phyloP scores from a whole-genome alignment of 352 stramenopile species.

The Elongisporangium undulatum region DNA sequence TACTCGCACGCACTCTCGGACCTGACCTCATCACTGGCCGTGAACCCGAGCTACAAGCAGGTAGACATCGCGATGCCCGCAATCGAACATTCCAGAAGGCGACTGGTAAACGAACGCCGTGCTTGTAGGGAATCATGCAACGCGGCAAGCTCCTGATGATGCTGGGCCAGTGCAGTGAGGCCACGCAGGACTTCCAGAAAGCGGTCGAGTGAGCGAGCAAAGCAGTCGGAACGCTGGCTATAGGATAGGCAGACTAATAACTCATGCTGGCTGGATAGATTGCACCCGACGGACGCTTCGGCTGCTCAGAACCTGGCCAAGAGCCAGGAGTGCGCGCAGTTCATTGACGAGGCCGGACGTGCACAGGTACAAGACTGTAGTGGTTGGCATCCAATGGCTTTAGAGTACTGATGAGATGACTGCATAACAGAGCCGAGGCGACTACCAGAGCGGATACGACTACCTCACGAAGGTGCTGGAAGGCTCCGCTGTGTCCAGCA shows the following conservation, averaged over 20 bases:
- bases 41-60: conserved; percentile 82
- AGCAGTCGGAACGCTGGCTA: background rate
- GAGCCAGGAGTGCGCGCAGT: conserved; percentile 52
- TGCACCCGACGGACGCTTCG: conserved; percentile 54
- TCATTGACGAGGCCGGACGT: conserved; percentile 58
- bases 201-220: conserved; percentile 34
- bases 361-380: conserved; percentile 19
- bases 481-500: conserved; percentile 62
- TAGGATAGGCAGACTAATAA: background rate
- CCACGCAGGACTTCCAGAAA: conserved; percentile 48
- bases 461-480: conserved; percentile 71
- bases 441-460: conserved; percentile 57
- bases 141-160: conserved; percentile 79
- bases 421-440: conserved; percentile 55
- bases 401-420: background rate
- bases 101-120: background rate
- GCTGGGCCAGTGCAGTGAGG: conserved; percentile 62
- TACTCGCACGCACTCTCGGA: conserved; percentile 69
- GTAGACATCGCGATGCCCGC: conserved; percentile 3
- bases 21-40: conserved; percentile 56
- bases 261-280: conserved; percentile 12
- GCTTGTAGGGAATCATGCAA: conserved; percentile 42
- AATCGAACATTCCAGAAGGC: background rate
- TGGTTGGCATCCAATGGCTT: background rate
- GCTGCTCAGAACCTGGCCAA: conserved; percentile 53